Conservation (phyloP, 83 land plant species). For the Larix sibirica region DNA sequence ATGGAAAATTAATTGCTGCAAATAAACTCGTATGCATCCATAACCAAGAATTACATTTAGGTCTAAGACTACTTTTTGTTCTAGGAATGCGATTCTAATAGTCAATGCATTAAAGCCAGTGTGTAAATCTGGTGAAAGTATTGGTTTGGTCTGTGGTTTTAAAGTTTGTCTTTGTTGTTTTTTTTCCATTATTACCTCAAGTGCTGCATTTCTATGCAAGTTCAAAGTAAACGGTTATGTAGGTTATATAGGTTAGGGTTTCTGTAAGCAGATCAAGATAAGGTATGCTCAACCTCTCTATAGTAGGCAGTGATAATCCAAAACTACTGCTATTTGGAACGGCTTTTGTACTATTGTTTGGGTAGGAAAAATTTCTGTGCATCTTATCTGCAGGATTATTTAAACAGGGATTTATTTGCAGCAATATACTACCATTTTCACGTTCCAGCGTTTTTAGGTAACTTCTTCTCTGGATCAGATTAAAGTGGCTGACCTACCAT, state of each 20-base stretch:
- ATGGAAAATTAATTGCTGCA: not conserved
- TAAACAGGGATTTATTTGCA: not conserved
- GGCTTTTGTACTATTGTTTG: not conserved
- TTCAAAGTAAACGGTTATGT: not conserved
- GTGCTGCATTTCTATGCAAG: not conserved
- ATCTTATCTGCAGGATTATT: not conserved
- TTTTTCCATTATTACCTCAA: not conserved
- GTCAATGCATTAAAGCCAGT: not conserved
- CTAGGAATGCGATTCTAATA: not conserved
- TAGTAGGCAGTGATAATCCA: not conserved
- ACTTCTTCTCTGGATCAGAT: not conserved
- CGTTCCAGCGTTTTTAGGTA: not conserved
- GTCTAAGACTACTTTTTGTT: not conserved
- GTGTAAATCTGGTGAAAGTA: not conserved
- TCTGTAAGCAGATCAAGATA: not conserved
- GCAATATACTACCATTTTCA: not conserved
- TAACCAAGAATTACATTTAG: too few species aligned
- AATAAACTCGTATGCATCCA: too few species aligned
- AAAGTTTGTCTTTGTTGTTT: not conserved
- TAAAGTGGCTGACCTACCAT: not conserved
- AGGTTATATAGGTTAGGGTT: not conserved
- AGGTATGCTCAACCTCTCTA: not conserved
- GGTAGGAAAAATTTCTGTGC: not conserved
- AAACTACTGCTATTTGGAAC: not conserved
- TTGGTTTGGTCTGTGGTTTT: constrained; percentile 1